phyloP scores from a whole-genome alignment of 331 rosid genomes.

The Acacia pycnantha region DNA sequence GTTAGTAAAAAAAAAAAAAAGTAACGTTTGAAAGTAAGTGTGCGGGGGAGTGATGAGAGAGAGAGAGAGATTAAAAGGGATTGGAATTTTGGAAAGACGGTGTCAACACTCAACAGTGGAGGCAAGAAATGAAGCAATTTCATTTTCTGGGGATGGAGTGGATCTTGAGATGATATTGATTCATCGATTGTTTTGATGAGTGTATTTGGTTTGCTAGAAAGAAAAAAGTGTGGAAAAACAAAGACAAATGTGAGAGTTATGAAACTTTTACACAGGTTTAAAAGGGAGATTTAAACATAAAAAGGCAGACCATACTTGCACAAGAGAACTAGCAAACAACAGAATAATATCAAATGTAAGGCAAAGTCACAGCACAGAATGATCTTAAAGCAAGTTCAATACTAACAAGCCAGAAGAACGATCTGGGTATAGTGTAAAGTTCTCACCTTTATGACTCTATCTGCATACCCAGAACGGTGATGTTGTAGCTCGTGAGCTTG shows the following conservation, averaged over 20 bases:
- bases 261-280: not conserved
- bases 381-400: not conserved
- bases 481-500: not conserved
- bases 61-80: slow-evolving; percentile 17
- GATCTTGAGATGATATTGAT: slow-evolving; percentile 27
- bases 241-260: not conserved
- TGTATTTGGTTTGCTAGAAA: slow-evolving; percentile 14
- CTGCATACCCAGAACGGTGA: slow-evolving; percentile 18
- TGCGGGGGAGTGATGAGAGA: not conserved
- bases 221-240: not conserved
- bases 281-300: not conserved
- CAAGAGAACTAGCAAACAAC: not conserved
- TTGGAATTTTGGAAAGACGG: slow-evolving; percentile 30
- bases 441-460: slow-evolving; percentile 42
- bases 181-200: slow-evolving; percentile 18
- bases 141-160: slow-evolving; percentile 10
- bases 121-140: slow-evolving; percentile 14
- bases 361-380: not conserved
- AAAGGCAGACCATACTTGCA: not conserved
- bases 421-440: not conserved
- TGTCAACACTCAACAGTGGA: slow-evolving; percentile 26
- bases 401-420: not conserved
- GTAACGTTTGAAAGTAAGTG: not conserved
- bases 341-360: not conserved
- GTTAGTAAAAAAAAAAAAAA: not conserved